Base-by-base conservation (phyloP, 2,329 filamentous ascomycete genomes). In the Monilinia fructigena region DNA sequence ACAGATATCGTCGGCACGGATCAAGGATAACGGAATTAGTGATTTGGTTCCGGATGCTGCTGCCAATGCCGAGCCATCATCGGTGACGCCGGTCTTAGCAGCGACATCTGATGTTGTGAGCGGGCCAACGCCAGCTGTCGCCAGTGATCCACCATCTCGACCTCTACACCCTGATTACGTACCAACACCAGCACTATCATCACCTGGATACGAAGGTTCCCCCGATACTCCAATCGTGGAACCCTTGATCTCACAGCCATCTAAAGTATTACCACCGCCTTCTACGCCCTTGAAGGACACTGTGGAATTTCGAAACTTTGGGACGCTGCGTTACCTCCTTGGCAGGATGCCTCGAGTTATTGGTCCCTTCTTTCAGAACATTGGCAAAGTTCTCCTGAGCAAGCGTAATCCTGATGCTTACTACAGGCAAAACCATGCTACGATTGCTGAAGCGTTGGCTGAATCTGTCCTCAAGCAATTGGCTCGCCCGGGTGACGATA, bases 341-440 rank as follows among this genome's bases (percentile, higher is more conserved):
- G 89, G 90, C 73, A 89, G 91, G 45, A 85, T 96, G 72, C 88
- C 93, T 28, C 87, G 88, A 11, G 89, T 89, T 3, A 89, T 93
- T n/a, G 90, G 92, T 23, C 89, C 90, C 0, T 90, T 98, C 72
- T 90, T 97, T 75, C 92, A 96, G 74, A 89, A 88, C 1, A 81
- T 98, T 54, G 94, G 94, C 16, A 95, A 92, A 76, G 86, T 90
- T 20, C 81, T 98, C 28, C 82, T 96, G 4, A 86, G 87, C 54
- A 90, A 92, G 67, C 87, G 93, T 60, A 87, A 87, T 69, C 83
- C 86, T 38, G 93, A 97, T 72, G 73, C 80, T 2, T 89, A 82
- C 70, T 81, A 65, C 78, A 85, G 69, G 79, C 80, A 63, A 80
- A 83, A 66, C 45, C 86, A 89, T 68, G 72, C 85, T 47, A 79